Evolutionary conservation across 78 protist species (phyloP).

Genomic region (Mantamonas sphyraenae): DNA sequence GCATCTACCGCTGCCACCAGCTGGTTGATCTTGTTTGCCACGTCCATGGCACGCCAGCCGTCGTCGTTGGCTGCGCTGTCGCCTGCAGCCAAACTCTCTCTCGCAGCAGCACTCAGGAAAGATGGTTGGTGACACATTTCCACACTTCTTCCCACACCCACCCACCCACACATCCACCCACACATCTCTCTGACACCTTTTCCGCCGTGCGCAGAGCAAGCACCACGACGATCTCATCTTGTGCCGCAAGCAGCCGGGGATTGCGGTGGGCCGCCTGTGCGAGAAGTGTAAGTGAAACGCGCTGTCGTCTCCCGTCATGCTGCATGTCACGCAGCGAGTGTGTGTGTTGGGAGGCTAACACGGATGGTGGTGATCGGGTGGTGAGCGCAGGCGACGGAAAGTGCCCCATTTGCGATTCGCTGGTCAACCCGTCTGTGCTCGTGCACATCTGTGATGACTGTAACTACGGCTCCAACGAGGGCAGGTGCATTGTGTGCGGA

Average conservation of each 20-base stretch:
- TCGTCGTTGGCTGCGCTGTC: too few relatives aligned
- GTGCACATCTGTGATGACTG: slow-evolving; percentile 93
- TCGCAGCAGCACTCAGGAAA: too few relatives aligned
- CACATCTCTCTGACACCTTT: too few relatives aligned
- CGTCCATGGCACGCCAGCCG: too few relatives aligned
- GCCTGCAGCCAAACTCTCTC: too few relatives aligned
- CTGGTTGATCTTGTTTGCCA: too few relatives aligned
- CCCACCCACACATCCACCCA: too few relatives aligned
- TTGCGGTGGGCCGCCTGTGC: slow-evolving; percentile 71
- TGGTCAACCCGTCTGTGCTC: slow-evolving; percentile 69
- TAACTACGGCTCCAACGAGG: slow-evolving; percentile 82
- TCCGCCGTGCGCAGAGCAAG: too few relatives aligned
- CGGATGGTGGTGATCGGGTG: too few relatives aligned
- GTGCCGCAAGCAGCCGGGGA: slow-evolving; percentile 81
- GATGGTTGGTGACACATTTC: too few relatives aligned
- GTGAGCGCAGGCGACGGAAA: slow-evolving; percentile 77
- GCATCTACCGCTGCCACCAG: too few relatives aligned
- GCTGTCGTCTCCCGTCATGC: neutral
- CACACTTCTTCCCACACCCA: too few relatives aligned
- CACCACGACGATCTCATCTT: slow-evolving; percentile 69
- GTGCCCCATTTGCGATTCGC: slow-evolving; percentile 87
- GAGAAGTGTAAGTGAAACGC: slow-evolving; percentile 45
- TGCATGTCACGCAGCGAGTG: neutral
- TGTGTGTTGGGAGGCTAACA: neutral
- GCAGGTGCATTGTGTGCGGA: slow-evolving; percentile 78